These are phyloP conservation scores for Pelargonium australe DNA, from an alignment of 441 rosid species.

Conservation along the genomic window DNA sequence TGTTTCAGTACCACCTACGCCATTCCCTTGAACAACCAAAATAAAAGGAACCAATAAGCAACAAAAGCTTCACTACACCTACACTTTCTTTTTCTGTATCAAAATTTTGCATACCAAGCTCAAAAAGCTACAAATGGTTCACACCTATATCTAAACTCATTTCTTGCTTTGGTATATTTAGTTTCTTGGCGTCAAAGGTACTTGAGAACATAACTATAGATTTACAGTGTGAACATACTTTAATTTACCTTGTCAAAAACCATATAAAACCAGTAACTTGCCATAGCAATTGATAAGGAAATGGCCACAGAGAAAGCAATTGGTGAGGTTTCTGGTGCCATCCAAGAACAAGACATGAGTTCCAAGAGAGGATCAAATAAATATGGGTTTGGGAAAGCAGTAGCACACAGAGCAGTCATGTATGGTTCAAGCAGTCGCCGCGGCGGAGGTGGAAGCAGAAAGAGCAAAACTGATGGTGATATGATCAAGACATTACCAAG, in stretches of 20 bases:
- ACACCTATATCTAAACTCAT: not conserved
- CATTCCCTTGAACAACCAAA: too few species aligned
- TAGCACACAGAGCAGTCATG: constrained; percentile 44
- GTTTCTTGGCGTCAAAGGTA: too few species aligned
- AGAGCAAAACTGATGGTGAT: constrained; percentile 25
- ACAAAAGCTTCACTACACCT: too few species aligned
- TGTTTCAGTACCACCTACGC: too few species aligned
- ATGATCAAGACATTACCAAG: constrained; percentile 36
- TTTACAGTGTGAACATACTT: constrained; percentile 1
- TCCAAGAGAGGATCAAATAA: constrained; percentile 14
- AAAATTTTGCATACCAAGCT: too few species aligned
- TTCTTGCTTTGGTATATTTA: too few species aligned
- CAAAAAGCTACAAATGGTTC: not conserved
- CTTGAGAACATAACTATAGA: too few species aligned
- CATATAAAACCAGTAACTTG: not conserved
- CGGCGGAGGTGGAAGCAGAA: constrained; percentile 26
- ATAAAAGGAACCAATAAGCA: too few species aligned
- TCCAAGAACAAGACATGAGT: constrained; percentile 20
- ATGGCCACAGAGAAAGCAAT: constrained; percentile 26
- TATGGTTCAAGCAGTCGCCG: constrained; percentile 32
- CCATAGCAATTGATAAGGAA: not conserved
- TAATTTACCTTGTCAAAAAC: constrained; percentile 4
- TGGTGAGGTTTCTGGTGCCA: constrained; percentile 16
- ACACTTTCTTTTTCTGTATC: too few species aligned
- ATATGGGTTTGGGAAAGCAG: constrained; percentile 39